These are phyloP conservation scores for Colletotrichum euphorbiae DNA, from an alignment of 2,329 filamentous ascomycete genomes.

Conservation along the genomic window DNA sequence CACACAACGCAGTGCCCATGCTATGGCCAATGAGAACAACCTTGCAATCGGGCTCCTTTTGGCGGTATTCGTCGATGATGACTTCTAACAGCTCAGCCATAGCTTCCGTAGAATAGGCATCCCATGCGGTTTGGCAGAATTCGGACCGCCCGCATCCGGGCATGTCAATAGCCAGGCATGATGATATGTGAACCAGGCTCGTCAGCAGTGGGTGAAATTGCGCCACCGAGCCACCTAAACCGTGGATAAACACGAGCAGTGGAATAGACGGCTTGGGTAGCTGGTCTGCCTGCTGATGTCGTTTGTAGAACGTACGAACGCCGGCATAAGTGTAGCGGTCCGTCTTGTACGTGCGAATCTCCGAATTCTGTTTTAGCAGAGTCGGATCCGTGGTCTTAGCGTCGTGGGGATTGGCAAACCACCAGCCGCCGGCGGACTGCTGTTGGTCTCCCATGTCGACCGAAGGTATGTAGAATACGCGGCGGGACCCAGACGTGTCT, in stretches of 20 bases:
- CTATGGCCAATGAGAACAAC: slow-evolving; percentile 89
- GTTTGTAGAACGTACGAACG: slow-evolving; percentile 85
- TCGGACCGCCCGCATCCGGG: slow-evolving; percentile 88
- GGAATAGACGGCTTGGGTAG: slow-evolving; percentile 80
- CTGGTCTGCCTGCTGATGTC: slow-evolving; percentile 85
- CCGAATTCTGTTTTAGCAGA: slow-evolving; percentile 82
- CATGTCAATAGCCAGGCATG: slow-evolving; percentile 88
- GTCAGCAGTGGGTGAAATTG: slow-evolving; percentile 87
- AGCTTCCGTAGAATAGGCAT: slow-evolving; percentile 82
- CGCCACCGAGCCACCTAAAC: slow-evolving; percentile 89
- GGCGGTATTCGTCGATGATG: slow-evolving; percentile 79
- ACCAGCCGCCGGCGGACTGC: slow-evolving; percentile 26
- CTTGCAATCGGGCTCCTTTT: slow-evolving; percentile 72
- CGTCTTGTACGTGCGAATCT: slow-evolving; percentile 78
- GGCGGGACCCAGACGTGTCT: slow-evolving; percentile 3
- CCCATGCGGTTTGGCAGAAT: slow-evolving; percentile 77
- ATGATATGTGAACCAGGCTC: slow-evolving; percentile 83
- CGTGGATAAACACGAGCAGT: slow-evolving; percentile 90
- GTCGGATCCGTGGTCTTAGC: slow-evolving; percentile 75
- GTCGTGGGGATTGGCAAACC: slow-evolving; percentile 43
- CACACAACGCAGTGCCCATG: slow-evolving; percentile 85
- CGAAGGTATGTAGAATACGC: neutral
- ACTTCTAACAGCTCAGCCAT: slow-evolving; percentile 79
- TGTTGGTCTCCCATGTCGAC: slow-evolving; percentile 35
- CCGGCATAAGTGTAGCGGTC: slow-evolving; percentile 76